Conservation (phyloP, 345 rosid genomes). For the Dipteronia dyeriana region DNA sequence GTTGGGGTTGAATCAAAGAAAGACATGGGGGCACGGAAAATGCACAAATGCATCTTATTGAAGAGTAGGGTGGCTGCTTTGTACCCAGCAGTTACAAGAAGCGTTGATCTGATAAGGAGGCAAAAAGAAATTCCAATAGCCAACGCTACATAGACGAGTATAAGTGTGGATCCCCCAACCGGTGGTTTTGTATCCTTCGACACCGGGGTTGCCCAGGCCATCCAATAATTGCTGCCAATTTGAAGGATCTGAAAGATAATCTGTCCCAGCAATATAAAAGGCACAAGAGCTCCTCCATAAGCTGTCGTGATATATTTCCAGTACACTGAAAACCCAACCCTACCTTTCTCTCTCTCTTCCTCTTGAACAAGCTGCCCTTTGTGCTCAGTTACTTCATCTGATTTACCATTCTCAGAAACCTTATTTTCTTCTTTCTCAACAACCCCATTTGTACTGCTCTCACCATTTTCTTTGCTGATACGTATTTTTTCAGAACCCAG, state of each 20-base stretch:
- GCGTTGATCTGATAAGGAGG: conserved; percentile 43
- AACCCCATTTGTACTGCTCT: conserved; percentile 4
- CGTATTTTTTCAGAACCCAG: conserved; percentile 24
- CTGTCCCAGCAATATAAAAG: conserved; percentile 58
- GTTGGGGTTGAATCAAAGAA: conserved; percentile 81
- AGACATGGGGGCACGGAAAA: conserved; percentile 83
- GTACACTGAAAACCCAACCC: conserved; percentile 69
- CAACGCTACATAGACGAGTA: conserved; percentile 54
- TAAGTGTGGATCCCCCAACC: conserved; percentile 39
- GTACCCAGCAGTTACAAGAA: conserved; percentile 52
- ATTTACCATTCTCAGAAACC: conserved; percentile 35
- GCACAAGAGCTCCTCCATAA: conserved; percentile 67
- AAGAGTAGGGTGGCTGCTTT: conserved; percentile 68
- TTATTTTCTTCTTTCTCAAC: conserved; percentile 26
- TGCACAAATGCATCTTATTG: conserved; percentile 55
- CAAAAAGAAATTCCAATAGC: conserved; percentile 60
- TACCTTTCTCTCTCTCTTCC: conserved; percentile 90
- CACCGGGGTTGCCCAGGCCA: conserved; percentile 72
- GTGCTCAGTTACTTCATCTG: conserved; percentile 36
- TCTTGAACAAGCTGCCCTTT: conserved; percentile 79
- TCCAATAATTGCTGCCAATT: conserved; percentile 81
- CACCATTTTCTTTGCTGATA: conserved; percentile 27
- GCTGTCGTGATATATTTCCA: conserved; percentile 65
- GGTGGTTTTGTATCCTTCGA: conserved; percentile 49
- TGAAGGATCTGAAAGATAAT: conserved; percentile 56